These are phyloP conservation scores for Trichoderma orchidacearum DNA, from an alignment of 495 filamentous ascomycete species.

Conservation along the genomic window DNA sequence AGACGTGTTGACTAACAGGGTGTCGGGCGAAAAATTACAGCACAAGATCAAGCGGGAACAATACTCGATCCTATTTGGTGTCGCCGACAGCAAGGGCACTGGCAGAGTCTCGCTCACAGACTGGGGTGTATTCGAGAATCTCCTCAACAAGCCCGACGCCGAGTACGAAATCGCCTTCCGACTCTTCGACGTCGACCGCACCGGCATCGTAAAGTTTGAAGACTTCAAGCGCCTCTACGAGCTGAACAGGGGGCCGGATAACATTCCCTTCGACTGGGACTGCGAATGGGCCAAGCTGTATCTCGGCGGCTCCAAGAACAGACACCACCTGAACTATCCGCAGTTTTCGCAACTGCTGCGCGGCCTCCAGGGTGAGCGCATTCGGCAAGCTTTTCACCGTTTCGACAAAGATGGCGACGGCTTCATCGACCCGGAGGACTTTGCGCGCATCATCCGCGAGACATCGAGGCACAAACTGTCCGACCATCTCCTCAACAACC, in stretches of 20 bases:
- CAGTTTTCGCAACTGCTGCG: constrained; percentile 98
- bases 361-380: constrained; percentile 86
- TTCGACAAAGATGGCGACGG: constrained; percentile 92
- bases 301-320: constrained; percentile 66
- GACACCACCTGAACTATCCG: constrained; percentile 85
- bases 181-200: constrained; percentile 75
- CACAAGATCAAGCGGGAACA: constrained; percentile 96
- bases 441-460: constrained; percentile 88
- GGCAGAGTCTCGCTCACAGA: constrained; percentile 69
- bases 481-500: constrained; percentile 86
- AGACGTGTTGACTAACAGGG: background rate
- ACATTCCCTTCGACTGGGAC: constrained; percentile 91
- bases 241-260: constrained; percentile 63
- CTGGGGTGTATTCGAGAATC: constrained; percentile 86
- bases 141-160: constrained; percentile 86
- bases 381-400: constrained; percentile 83
- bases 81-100: constrained; percentile 64
- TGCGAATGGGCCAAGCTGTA: constrained; percentile 96
- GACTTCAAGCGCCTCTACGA: constrained; percentile 71
- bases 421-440: constrained; percentile 93
- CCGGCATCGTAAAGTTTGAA: constrained; percentile 74
- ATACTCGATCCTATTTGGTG: constrained; percentile 80
- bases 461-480: constrained; percentile 95
- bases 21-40: constrained; percentile 25
- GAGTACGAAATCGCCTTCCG: constrained; percentile 99